A percentile compares a stretch with the other conserved stretches of the same genome.
Conservation (phyloP, 495 filamentous ascomycete species). For the Aeminium ludgeri region DNA sequence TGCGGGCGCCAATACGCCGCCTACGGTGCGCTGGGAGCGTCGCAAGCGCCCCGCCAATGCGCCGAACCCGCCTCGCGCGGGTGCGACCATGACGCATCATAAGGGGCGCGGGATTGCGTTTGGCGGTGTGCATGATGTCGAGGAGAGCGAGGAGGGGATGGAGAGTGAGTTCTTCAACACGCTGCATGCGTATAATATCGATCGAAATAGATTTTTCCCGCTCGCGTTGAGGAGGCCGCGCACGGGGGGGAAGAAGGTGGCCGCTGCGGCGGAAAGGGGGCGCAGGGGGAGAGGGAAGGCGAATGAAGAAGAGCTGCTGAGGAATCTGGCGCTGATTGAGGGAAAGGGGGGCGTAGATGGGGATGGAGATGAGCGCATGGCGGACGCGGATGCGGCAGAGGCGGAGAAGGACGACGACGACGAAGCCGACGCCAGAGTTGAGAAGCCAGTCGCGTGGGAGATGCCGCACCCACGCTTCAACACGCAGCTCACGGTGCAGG, state of each 20-base stretch:
- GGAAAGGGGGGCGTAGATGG: constrained; percentile 35
- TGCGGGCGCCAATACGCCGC: constrained; percentile 39
- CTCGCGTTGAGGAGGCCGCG: constrained; percentile 57
- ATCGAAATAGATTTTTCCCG: constrained; percentile 84
- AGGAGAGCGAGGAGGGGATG: constrained; percentile 85
- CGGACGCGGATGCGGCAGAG: constrained; percentile 1
- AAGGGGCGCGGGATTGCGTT: constrained; percentile 86
- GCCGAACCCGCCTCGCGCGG: constrained; percentile 68
- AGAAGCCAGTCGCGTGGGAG: constrained; percentile 41
- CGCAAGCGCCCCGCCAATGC: constrained; percentile 82
- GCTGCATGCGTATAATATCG: constrained; percentile 79
- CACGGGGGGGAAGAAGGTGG: constrained; percentile 39
- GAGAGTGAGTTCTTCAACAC: constrained; percentile 91
- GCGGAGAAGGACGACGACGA: constrained; percentile 32
- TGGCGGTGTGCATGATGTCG: constrained; percentile 86
- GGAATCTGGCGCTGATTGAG: constrained; percentile 67
- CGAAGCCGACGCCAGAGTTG: constrained; percentile 35
- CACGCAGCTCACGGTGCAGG: constrained; percentile 72
- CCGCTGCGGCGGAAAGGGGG: constrained; percentile 37
- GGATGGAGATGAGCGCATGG: too few relatives aligned
- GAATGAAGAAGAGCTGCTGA: constrained; percentile 76
- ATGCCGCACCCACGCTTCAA: constrained; percentile 84
- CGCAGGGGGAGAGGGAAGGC: constrained; percentile 58
- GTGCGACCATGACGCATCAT: constrained; percentile 80
- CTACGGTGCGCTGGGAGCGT: constrained; percentile 73